phyloP scores from a whole-genome alignment of 768 basidiomycete species.

The Serendipita sp. region DNA sequence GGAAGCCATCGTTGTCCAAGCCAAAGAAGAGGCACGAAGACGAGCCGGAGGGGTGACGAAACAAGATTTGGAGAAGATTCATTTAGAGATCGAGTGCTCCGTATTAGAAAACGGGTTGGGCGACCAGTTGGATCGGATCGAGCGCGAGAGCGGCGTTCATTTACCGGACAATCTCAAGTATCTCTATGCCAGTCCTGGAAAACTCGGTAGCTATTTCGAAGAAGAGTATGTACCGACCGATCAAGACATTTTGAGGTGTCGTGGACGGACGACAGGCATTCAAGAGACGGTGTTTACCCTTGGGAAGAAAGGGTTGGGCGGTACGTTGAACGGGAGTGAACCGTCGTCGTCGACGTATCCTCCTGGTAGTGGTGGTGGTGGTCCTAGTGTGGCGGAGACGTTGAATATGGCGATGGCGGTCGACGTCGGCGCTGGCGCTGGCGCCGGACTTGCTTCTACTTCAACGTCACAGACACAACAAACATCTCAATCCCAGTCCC shows the following conservation, averaged over 20 bases:
- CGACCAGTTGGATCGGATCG: not conserved
- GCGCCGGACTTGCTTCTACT: too few relatives aligned
- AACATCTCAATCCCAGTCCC: too few relatives aligned
- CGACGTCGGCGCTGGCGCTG: too few relatives aligned
- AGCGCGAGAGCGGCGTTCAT: not conserved
- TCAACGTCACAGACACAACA: too few relatives aligned
- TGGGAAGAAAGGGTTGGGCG: not conserved
- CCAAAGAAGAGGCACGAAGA: not conserved
- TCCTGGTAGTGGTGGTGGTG: too few relatives aligned
- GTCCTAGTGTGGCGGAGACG: too few relatives aligned
- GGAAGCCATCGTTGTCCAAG: not conserved
- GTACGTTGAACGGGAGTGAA: not conserved
- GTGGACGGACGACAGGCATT: constrained; percentile 23
- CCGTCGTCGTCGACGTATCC: not conserved
- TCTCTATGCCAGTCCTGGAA: constrained; percentile 1
- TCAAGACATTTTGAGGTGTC: constrained; percentile 21
- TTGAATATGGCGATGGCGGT: too few relatives aligned
- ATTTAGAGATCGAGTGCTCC: too few relatives aligned
- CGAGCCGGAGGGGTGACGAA: not conserved
- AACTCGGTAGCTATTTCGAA: constrained; percentile 21
- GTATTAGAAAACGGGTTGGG: not conserved
- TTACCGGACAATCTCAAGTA: not conserved
- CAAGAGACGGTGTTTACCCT: constrained; percentile 20
- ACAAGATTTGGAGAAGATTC: not conserved
- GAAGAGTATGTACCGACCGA: constrained; percentile 19